Conservation (phyloP, 768 basidiomycete species). For the Psilocybe sp. region DNA sequence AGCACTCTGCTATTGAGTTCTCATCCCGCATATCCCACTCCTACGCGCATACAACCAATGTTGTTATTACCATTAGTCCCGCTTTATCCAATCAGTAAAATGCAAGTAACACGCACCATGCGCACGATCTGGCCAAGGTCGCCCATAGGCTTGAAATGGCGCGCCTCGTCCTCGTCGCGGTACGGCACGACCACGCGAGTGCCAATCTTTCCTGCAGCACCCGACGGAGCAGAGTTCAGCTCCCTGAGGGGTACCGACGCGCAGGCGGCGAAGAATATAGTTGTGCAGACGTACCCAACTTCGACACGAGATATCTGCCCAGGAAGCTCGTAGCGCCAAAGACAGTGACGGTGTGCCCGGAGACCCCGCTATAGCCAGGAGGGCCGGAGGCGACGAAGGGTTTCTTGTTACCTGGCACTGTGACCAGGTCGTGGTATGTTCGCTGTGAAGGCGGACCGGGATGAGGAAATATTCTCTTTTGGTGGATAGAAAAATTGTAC, state of each 20-base stretch:
- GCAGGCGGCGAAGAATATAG: not conserved
- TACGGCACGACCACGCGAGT: conserved; percentile 95
- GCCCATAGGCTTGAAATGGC: conserved; percentile 89
- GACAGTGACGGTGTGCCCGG: conserved; percentile 92
- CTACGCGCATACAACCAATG: conserved; percentile 34
- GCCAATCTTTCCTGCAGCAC: conserved; percentile 74
- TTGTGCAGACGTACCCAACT: conserved; percentile 62
- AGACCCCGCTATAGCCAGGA: conserved; percentile 82
- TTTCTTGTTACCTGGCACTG: conserved; percentile 49
- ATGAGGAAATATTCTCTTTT: not conserved
- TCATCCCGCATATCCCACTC: conserved; percentile 96
- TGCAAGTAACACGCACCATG: conserved; percentile 55
- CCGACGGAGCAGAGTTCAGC: conserved; percentile 2
- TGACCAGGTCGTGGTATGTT: conserved; percentile 69
- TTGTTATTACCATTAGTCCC: no score
- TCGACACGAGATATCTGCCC: conserved; percentile 90
- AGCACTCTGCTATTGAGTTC: conserved; percentile 87
- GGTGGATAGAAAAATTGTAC: conserved; percentile 23
- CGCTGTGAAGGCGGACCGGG: conserved; percentile 42
- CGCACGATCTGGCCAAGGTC: conserved; percentile 96
- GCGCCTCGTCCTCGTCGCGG: conserved; percentile 90
- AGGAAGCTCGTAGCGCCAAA: conserved; percentile 97
- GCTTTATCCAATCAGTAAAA: not conserved
- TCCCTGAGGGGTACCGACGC: not conserved
- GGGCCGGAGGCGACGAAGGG: conserved; percentile 76